Evolutionary conservation across 257 asterid genomes (phyloP).

Genomic region (Plectranthus barbatus): DNA sequence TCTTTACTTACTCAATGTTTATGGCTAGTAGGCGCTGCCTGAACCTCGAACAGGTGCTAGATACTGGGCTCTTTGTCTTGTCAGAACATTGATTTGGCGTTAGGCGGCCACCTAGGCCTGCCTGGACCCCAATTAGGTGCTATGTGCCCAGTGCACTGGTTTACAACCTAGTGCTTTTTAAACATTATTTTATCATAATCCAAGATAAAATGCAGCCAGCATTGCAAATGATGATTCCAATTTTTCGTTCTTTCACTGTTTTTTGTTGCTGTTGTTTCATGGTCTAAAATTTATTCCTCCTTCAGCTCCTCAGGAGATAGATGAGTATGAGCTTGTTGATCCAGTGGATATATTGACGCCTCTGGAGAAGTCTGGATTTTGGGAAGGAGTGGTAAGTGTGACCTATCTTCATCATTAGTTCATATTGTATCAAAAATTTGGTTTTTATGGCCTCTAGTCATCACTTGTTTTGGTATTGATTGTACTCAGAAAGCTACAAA

Average conservation of each 20-base stretch:
- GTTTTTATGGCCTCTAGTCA: neutral
- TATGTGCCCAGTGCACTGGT: neutral
- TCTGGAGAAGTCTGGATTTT: conserved; percentile 94
- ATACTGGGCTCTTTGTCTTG: neutral
- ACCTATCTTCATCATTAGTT: conserved; percentile 9
- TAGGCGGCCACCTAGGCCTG: neutral
- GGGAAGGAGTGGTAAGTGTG: conserved; percentile 94
- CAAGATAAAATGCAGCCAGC: neutral
- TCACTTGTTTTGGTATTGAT: conserved; percentile 3
- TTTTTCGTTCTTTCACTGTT: conserved; percentile 1
- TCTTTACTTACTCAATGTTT: neutral
- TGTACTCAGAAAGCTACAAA: conserved; percentile 81
- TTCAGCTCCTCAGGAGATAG: conserved; percentile 91
- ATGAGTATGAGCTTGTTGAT: conserved; percentile 96
- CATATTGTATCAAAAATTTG: neutral
- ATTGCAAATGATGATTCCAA: neutral
- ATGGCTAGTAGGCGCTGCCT: neutral
- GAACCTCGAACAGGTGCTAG: neutral
- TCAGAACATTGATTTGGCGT: neutral
- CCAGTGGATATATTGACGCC: conserved; percentile 95
- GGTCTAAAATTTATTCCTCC: conserved; percentile 24
- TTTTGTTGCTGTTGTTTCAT: conserved; percentile 4
- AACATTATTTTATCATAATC: neutral
- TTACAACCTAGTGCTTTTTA: neutral
- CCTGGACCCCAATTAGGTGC: neutral